Evolutionary conservation across 2,329 filamentous ascomycete genomes (phyloP).

Genomic region (Colletotrichum endophyticum): DNA sequence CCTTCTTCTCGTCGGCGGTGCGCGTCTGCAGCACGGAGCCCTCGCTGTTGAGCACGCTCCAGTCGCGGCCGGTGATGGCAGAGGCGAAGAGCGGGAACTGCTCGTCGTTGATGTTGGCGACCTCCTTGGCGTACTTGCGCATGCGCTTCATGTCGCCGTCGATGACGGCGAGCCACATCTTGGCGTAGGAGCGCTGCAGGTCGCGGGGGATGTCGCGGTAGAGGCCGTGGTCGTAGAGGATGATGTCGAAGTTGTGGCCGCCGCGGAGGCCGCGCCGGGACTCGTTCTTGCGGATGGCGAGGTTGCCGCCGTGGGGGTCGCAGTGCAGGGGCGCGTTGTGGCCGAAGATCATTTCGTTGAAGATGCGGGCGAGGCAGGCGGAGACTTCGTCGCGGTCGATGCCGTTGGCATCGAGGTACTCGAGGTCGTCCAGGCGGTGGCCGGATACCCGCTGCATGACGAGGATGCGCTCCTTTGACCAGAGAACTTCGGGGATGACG

Average conservation of each 20-base stretch:
- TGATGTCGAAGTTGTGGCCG: slow-evolving; percentile 85
- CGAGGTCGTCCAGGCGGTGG: slow-evolving; percentile 84
- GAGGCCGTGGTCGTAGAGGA: slow-evolving; percentile 95
- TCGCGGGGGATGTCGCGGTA: slow-evolving; percentile 88
- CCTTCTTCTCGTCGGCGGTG: slow-evolving; percentile 79
- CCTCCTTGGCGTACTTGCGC: slow-evolving; percentile 86
- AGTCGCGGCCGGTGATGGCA: slow-evolving; percentile 95
- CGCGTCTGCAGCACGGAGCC: slow-evolving; percentile 61
- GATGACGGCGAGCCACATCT: slow-evolving; percentile 96
- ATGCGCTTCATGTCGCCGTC: slow-evolving; percentile 85
- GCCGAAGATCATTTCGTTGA: slow-evolving; percentile 99
- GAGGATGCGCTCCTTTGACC: slow-evolving; percentile 86
- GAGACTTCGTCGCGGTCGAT: slow-evolving; percentile 97
- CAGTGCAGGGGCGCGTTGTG: slow-evolving; percentile 89
- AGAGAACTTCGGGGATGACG: slow-evolving; percentile 87
- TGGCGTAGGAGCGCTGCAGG: slow-evolving; percentile 86
- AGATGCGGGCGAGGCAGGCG: slow-evolving; percentile 85
- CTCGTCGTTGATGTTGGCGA: slow-evolving; percentile 86
- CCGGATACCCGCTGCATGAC: slow-evolving; percentile 96
- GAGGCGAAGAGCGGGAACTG: slow-evolving; percentile 96
- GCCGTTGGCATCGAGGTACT: slow-evolving; percentile 80
- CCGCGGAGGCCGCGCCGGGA: slow-evolving; percentile 53
- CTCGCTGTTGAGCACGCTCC: slow-evolving; percentile 63
- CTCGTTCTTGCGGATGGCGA: slow-evolving; percentile 84
- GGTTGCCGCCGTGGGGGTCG: slow-evolving; percentile 95